Evolutionary conservation across 495 filamentous ascomycete genomes (phyloP).

Genomic region (Tuber umbilicatum): DNA sequence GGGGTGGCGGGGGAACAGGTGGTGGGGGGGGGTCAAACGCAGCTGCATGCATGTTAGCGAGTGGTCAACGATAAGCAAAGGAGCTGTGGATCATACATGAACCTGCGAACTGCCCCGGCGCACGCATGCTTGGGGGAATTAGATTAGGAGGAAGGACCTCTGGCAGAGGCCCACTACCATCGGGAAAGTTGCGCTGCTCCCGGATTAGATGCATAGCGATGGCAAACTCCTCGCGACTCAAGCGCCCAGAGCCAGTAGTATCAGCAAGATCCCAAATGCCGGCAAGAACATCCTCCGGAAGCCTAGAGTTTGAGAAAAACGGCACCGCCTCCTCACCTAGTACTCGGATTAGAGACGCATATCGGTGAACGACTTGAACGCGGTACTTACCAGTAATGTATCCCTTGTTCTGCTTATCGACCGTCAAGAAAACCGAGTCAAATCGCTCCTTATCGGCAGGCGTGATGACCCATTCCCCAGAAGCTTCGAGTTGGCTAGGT

Average conservation of each 20-base stretch:
- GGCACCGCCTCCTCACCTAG: constrained; percentile 77
- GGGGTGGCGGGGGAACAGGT: too few relatives aligned
- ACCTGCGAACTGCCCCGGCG: constrained; percentile 45
- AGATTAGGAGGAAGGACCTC: constrained; percentile 68
- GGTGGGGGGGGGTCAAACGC: constrained; percentile 50
- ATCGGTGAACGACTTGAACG: neutral
- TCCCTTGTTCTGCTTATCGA: constrained; percentile 72
- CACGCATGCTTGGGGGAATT: constrained; percentile 82
- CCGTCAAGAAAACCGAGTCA: constrained; percentile 70
- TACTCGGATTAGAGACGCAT: neutral
- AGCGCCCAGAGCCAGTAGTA: constrained; percentile 78
- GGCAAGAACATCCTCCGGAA: constrained; percentile 85
- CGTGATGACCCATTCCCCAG: constrained; percentile 63
- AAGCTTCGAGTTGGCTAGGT: constrained; percentile 28
- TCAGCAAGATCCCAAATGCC: constrained; percentile 96
- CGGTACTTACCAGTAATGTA: constrained; percentile 60
- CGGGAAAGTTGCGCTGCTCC: constrained; percentile 69
- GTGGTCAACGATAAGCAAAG: constrained; percentile 3
- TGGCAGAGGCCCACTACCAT: constrained; percentile 55
- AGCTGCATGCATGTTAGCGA: constrained; percentile 42
- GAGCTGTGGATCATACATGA: constrained; percentile 16
- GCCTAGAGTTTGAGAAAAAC: constrained; percentile 85
- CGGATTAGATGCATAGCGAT: constrained; percentile 97
- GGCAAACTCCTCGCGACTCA: constrained; percentile 85
- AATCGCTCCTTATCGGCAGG: constrained; percentile 78